Evolutionary conservation across 2,329 filamentous ascomycete genomes (phyloP).

Genomic region (Pseudogymnoascus sp.): DNA sequence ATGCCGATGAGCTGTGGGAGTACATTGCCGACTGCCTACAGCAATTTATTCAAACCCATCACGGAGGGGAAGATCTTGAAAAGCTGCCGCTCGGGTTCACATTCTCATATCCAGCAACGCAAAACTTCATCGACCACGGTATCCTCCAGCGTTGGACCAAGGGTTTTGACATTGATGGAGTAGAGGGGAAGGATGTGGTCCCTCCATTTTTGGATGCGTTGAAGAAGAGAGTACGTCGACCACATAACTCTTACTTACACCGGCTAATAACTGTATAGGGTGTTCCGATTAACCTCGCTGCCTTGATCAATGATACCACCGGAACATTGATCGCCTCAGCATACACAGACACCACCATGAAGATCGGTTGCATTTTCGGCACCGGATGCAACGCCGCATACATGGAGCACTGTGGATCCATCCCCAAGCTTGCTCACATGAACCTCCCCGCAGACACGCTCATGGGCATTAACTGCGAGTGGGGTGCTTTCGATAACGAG

Average conservation of each 20-base stretch:
- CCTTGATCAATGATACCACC: slow-evolving; percentile 95
- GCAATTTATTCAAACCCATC: slow-evolving; percentile 83
- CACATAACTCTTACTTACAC: neutral
- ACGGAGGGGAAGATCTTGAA: slow-evolving; percentile 56
- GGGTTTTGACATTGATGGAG: slow-evolving; percentile 87
- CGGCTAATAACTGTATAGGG: slow-evolving; percentile 43
- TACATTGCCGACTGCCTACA: slow-evolving; percentile 89
- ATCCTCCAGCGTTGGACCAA: slow-evolving; percentile 95
- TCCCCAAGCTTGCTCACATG: slow-evolving; percentile 89
- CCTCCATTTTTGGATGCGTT: slow-evolving; percentile 78
- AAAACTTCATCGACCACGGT: slow-evolving; percentile 88
- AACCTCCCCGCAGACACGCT: slow-evolving; percentile 76
- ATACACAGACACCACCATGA: slow-evolving; percentile 90
- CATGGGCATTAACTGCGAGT: slow-evolving; percentile 97
- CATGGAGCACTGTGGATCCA: slow-evolving; percentile 85
- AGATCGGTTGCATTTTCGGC: slow-evolving; percentile 95
- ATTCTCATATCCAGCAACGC: slow-evolving; percentile 90
- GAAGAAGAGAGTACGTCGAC: slow-evolving; percentile 50
- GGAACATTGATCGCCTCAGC: slow-evolving; percentile 93
- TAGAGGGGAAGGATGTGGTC: slow-evolving; percentile 85
- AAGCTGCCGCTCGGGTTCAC: slow-evolving; percentile 83
- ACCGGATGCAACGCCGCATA: slow-evolving; percentile 98
- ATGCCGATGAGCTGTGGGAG: slow-evolving; percentile 81
- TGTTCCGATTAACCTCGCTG: slow-evolving; percentile 85
- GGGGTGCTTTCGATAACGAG: slow-evolving; percentile 94